These are phyloP conservation scores for Collybia sp. DNA, from an alignment of 768 basidiomycete species.

Conservation along the genomic window DNA sequence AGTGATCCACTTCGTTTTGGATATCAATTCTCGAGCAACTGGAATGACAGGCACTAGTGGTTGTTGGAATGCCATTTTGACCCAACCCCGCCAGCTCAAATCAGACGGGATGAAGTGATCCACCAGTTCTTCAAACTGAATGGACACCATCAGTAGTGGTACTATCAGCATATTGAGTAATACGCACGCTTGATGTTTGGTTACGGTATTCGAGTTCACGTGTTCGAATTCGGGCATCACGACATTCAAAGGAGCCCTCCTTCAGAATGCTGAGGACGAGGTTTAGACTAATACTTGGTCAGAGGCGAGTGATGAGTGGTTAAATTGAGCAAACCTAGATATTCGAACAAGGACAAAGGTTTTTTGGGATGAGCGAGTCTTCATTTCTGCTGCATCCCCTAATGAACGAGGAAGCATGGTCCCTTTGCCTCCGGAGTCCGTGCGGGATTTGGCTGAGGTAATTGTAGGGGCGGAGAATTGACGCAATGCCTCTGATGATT, in stretches of 20 bases:
- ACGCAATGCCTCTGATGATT: slow-evolving; percentile 33
- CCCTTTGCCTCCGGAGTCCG: slow-evolving; percentile 16
- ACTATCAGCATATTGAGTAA: not conserved
- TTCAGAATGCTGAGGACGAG: slow-evolving; percentile 75
- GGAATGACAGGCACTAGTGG: slow-evolving; percentile 74
- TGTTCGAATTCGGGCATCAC: slow-evolving; percentile 74
- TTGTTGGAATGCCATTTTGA: slow-evolving; percentile 80
- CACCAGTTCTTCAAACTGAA: slow-evolving; percentile 73
- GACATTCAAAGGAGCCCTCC: slow-evolving; percentile 81
- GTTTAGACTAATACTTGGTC: slow-evolving; percentile 43
- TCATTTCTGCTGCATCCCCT: slow-evolving; percentile 78
- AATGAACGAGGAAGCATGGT: slow-evolving; percentile 6
- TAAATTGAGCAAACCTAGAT: slow-evolving; percentile 42
- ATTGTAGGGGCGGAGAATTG: slow-evolving; percentile 6
- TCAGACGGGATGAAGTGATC: slow-evolving; percentile 78
- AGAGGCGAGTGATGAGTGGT: slow-evolving; percentile 9
- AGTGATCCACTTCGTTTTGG: slow-evolving; percentile 71
- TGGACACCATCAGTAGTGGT: slow-evolving; percentile 3
- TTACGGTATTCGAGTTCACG: slow-evolving; percentile 79
- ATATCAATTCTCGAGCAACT: slow-evolving; percentile 71
- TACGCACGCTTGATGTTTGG: slow-evolving; percentile 77
- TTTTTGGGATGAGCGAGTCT: slow-evolving; percentile 73
- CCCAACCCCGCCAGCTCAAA: slow-evolving; percentile 77
- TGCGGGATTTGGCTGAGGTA: slow-evolving; percentile 4
- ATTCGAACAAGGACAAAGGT: slow-evolving; percentile 80